Base-by-base conservation (phyloP, 2,329 filamentous ascomycete species). In the Hypoxylon sp. region DNA sequence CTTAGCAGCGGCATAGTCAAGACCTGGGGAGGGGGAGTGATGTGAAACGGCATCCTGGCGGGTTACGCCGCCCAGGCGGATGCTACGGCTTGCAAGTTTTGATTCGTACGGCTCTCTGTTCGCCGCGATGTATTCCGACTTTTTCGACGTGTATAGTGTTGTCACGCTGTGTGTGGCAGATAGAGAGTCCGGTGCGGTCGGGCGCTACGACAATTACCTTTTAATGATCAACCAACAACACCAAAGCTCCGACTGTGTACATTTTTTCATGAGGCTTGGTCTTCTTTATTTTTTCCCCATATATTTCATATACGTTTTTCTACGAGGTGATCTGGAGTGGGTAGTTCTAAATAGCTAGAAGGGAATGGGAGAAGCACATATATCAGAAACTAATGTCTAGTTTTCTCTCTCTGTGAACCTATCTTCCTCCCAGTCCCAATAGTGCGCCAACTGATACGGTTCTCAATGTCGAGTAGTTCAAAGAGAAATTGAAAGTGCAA, bases 161-260 rank as follows among this genome's bases (percentile, higher is more conserved):
- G 68, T 57, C 68, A 71, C 60, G 68, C 68, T 66, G 68, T 63
- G 68, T 71, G 68, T 71, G 68, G 65, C 65, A 71, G 46, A 64
- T 58, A 67, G 60, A 66, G 66, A 65, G 63, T 52, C 65, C 49
- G 41, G 56, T 30, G 36, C 56, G 68, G 68, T 71, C 60, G 66
- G 65, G 58, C 49, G 66, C 60, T 43, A 69, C 51, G 65, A 68
- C 68, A 71, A 71, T 43, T 65, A 63, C 50, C 34, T 65, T 65
- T 66, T 70, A 68, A 70, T 70, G 65, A 70, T 66, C 49, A 6
- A 30, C 1, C 28, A 30, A 30, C 28, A 61, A 67, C 63, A 63
- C 63, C 63, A 64, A 68, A 65, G 68, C 65, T 65, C 68, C 59
- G 68, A 68, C 65, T 58, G 53, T 67, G 60, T 65, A 65, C 56